Conservation (phyloP, 805 yeast species). For the Lipomyces anomalus region DNA sequence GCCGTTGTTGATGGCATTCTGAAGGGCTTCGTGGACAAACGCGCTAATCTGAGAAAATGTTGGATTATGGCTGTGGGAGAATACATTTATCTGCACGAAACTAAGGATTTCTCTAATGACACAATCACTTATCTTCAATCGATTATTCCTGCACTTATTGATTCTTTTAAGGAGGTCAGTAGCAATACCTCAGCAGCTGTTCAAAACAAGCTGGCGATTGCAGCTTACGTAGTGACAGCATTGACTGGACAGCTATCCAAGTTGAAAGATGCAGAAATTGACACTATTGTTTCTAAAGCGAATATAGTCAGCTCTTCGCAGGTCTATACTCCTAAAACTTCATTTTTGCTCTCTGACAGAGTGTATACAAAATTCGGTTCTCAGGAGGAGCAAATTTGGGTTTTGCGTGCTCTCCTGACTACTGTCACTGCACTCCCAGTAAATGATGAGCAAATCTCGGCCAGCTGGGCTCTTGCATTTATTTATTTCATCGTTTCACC, state of each 20-base stretch:
- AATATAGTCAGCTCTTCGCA: slow-evolving; percentile 25
- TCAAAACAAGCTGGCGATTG: slow-evolving; percentile 46
- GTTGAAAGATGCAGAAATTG: slow-evolving; percentile 27
- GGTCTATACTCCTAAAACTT: slow-evolving; percentile 39
- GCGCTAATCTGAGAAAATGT: slow-evolving; percentile 52
- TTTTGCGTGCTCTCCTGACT: slow-evolving; percentile 41
- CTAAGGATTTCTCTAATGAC: slow-evolving; percentile 3
- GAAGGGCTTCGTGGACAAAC: slow-evolving; percentile 64
- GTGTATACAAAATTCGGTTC: slow-evolving; percentile 46
- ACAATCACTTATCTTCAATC: slow-evolving; percentile 22
- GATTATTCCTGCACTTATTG: slow-evolving; percentile 28
- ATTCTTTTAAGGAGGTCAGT: slow-evolving; percentile 42
- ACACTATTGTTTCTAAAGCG: slow-evolving; percentile 10
- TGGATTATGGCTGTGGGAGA: slow-evolving; percentile 59
- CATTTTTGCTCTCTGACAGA: slow-evolving; percentile 45
- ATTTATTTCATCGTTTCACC: slow-evolving; percentile 16
- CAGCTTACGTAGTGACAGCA: slow-evolving; percentile 47
- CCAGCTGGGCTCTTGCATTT: slow-evolving; percentile 27
- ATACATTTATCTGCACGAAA: slow-evolving; percentile 23
- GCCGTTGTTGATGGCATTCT: slow-evolving; percentile 34
- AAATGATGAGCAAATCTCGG: no score
- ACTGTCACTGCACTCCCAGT: slow-evolving; percentile 29
- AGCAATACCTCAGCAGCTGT: slow-evolving; percentile 51
- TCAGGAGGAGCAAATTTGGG: slow-evolving; percentile 49
- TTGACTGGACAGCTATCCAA: slow-evolving; percentile 24